Conservation (phyloP, 768 basidiomycete species). For the Leccinum barrowsii region DNA sequence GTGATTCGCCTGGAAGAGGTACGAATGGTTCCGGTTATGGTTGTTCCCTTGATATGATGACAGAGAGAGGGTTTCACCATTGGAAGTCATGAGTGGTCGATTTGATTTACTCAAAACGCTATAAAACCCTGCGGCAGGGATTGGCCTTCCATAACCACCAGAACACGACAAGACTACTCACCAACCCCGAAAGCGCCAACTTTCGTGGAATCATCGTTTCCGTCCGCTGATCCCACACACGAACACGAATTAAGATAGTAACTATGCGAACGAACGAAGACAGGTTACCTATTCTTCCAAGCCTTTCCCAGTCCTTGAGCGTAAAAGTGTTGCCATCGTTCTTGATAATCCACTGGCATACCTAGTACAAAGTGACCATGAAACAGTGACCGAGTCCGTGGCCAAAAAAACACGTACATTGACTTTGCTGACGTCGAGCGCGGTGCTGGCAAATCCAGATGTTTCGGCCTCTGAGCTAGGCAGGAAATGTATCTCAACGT, state of each 20-base stretch:
- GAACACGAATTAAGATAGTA: neutral
- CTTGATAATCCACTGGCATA: constrained; percentile 11
- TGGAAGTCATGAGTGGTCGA: constrained; percentile 10
- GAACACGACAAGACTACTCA: neutral
- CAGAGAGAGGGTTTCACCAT: neutral
- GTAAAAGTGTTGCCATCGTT: constrained; percentile 5
- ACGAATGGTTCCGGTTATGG: neutral
- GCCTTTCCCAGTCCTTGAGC: constrained; percentile 10
- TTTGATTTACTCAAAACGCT: constrained; percentile 17
- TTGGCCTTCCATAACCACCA: neutral
- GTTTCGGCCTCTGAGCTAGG: constrained; percentile 17
- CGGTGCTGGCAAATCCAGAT: neutral
- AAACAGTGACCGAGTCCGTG: neutral
- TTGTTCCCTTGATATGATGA: neutral
- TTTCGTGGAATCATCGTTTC: constrained; percentile 11
- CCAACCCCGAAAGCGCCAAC: constrained; percentile 19
- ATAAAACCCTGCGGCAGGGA: constrained; percentile 10
- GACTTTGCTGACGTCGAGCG: neutral
- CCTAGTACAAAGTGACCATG: constrained; percentile 1
- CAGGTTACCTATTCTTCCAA: constrained; percentile 14
- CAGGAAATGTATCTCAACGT: constrained; percentile 36
- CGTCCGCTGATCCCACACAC: constrained; percentile 4
- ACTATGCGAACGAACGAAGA: neutral
- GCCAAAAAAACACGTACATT: neutral
- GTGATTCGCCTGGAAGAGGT: constrained; percentile 6